Conservation (phyloP, 805 yeast genomes). For the Wickerhamiella allomyrinae region DNA sequence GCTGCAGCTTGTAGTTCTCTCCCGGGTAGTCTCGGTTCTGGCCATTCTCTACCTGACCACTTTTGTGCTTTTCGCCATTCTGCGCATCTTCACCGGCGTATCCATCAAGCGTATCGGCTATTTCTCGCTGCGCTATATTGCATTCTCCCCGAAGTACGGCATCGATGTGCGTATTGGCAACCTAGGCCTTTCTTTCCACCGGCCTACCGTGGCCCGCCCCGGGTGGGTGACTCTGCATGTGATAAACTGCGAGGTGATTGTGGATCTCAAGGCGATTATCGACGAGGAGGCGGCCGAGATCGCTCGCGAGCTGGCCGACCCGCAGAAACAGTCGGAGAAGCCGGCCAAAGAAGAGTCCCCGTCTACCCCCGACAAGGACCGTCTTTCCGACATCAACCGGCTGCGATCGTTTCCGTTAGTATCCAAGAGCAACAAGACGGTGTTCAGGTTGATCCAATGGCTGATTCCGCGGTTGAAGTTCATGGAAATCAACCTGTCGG, state of each 20-base stretch:
- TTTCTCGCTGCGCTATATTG: slow-evolving; percentile 26
- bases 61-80: slow-evolving; percentile 26
- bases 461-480: slow-evolving; percentile 15
- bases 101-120: slow-evolving; percentile 31
- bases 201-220: slow-evolving; percentile 30
- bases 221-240: slow-evolving; percentile 26
- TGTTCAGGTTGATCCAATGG: slow-evolving; percentile 13
- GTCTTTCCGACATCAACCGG: neutral
- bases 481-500: slow-evolving; percentile 18
- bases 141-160: slow-evolving; percentile 24
- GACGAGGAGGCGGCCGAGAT: slow-evolving; percentile 6
- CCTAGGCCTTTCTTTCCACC: slow-evolving; percentile 25
- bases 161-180: slow-evolving; percentile 24
- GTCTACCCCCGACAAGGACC: slow-evolving; percentile 1
- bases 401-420: slow-evolving; percentile 12
- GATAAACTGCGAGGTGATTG: slow-evolving; percentile 21
- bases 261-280: slow-evolving; percentile 16
- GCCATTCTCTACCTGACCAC: slow-evolving; percentile 21
- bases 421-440: slow-evolving; percentile 6
- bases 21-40: slow-evolving; percentile 13
- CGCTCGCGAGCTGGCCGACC: neutral
- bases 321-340: neutral
- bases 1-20: slow-evolving; percentile 17
- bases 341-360: neutral
- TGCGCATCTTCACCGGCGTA: slow-evolving; percentile 28